These are phyloP conservation scores for Magnolia kwangsiensis DNA, from an alignment of 164 flowering plant species.

Conservation along the genomic window DNA sequence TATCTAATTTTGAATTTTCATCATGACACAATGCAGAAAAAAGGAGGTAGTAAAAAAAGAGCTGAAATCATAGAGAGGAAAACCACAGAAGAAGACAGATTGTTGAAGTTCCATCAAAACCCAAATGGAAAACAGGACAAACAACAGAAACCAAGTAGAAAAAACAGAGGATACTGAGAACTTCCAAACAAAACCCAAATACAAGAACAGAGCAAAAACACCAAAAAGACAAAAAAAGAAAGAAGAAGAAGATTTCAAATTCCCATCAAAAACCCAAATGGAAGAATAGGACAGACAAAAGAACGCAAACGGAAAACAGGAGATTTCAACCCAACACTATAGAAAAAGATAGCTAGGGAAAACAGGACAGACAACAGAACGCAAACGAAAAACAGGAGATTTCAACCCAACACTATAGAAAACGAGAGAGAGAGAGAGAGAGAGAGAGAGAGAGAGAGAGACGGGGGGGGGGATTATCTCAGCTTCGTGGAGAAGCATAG, in stretches of 20 bases:
- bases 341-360: background rate
- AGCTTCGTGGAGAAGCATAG: background rate
- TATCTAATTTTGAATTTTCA: background rate
- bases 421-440: no score
- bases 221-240: background rate
- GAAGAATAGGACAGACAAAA: background rate
- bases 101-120: background rate
- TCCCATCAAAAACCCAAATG: background rate
- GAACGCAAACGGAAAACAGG: background rate
- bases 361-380: background rate
- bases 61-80: background rate
- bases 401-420: background rate
- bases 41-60: background rate
- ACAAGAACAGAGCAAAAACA: background rate
- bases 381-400: background rate
- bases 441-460: background rate
- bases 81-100: background rate
- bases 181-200: background rate
- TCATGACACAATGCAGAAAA: background rate
- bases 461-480: background rate
- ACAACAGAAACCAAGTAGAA: background rate
- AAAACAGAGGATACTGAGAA: background rate
- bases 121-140: conserved; percentile 2
- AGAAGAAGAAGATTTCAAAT: background rate
- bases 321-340: background rate